Conservation (phyloP, 2,329 filamentous ascomycete species). For the Coniochaeta prunicola region DNA sequence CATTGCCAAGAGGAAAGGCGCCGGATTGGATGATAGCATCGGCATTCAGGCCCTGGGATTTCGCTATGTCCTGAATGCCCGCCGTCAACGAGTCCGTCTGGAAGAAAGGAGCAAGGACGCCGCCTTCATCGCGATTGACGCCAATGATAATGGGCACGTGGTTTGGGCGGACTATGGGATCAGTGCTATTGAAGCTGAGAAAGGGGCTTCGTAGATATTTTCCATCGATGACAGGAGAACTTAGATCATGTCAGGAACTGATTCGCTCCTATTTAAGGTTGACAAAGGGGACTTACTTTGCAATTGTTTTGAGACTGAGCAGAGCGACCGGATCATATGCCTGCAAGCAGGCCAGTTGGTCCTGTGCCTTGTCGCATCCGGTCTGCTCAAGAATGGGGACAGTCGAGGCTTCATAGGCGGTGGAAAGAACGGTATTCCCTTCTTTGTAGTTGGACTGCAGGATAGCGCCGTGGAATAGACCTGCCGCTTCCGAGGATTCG, state of each 20-base stretch:
- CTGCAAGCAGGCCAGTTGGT: no score
- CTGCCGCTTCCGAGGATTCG: conserved; percentile 11
- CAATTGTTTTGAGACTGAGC: conserved; percentile 7
- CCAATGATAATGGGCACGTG: conserved; percentile 22
- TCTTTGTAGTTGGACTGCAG: conserved; percentile 12
- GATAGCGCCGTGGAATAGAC: conserved; percentile 15
- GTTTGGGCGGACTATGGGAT: conserved; percentile 3
- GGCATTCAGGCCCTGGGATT: conserved; percentile 3
- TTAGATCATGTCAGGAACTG: no score
- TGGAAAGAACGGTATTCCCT: conserved; percentile 3
- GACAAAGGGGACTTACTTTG: conserved; percentile 6
- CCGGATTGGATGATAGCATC: conserved; percentile 5
- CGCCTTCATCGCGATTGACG: conserved; percentile 19
- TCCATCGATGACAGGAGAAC: no score
- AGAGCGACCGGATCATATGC: no score
- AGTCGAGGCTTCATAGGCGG: neutral
- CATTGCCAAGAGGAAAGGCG: conserved; percentile 6
- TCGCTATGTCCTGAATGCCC: conserved; percentile 4
- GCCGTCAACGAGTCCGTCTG: conserved; percentile 5
- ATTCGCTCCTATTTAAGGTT: no score
- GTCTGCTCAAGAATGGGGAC: neutral
- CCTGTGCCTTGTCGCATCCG: no score
- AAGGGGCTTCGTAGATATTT: no score
- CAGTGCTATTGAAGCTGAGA: no score
- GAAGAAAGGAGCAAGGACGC: conserved; percentile 11